These are phyloP conservation scores for Sclerotinia glacialis DNA, from an alignment of 2,329 filamentous ascomycete genomes.

Conservation along the genomic window DNA sequence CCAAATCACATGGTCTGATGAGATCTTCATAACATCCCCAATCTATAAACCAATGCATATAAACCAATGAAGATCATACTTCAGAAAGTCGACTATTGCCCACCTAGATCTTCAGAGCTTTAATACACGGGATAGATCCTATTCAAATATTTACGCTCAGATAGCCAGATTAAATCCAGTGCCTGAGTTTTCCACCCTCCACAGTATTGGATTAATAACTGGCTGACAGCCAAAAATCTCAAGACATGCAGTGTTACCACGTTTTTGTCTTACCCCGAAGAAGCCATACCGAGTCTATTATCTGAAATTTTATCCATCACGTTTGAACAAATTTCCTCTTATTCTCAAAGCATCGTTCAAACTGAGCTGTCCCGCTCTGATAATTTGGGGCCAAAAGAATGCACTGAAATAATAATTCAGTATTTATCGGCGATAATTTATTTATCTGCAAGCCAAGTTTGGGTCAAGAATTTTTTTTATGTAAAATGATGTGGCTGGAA, in stretches of 20 bases:
- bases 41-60: background rate
- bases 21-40: background rate
- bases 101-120: no score
- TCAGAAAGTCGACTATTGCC: background rate
- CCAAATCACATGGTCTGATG: background rate
- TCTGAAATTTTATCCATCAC: background rate
- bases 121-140: background rate
- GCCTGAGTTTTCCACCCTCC: background rate
- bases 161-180: background rate
- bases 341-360: background rate
- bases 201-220: background rate
- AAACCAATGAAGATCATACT: background rate
- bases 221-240: background rate
- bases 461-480: constrained; percentile 5
- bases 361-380: background rate
- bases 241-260: no score
- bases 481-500: background rate
- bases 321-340: background rate
- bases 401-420: background rate
- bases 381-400: background rate
- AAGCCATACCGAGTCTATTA: background rate
- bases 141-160: background rate
- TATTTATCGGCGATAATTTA: background rate
- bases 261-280: background rate
- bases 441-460: constrained; percentile 7